Percentiles rank a stretch among this genome's conserved stretches.
These are phyloP conservation scores for Myxozyma udenii DNA, from an alignment of 805 yeast genomes.

Conservation along the genomic window DNA sequence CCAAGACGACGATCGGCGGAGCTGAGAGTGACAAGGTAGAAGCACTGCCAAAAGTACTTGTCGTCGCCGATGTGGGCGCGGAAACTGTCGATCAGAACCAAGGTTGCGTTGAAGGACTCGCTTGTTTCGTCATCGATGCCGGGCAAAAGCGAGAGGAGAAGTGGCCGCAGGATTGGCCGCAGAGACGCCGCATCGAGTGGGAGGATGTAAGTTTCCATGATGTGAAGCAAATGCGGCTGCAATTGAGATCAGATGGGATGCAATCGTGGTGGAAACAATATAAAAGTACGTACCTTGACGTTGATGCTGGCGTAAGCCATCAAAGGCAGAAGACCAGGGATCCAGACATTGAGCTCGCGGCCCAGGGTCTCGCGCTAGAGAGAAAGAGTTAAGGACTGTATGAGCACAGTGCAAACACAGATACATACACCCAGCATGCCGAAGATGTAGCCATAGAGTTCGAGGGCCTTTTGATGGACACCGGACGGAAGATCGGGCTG, in stretches of 20 bases:
- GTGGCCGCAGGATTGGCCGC: constrained; percentile 59
- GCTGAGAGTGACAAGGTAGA: constrained; percentile 70
- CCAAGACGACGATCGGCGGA: constrained; percentile 81
- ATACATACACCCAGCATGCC: constrained; percentile 39
- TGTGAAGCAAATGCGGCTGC: constrained; percentile 61
- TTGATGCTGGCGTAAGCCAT: constrained; percentile 85
- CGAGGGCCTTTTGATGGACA: constrained; percentile 85
- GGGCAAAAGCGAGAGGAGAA: constrained; percentile 71
- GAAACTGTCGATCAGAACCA: constrained; percentile 59
- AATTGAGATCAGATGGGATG: neutral
- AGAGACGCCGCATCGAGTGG: constrained; percentile 49
- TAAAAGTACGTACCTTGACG: constrained; percentile 48
- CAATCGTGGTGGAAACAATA: neutral
- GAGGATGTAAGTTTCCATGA: constrained; percentile 57
- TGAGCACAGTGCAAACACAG: neutral
- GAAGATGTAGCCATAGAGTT: constrained; percentile 70
- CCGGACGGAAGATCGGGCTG: constrained; percentile 87
- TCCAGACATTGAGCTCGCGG: constrained; percentile 65
- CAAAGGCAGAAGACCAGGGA: constrained; percentile 88
- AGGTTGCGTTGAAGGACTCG: constrained; percentile 65
- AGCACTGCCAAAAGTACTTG: constrained; percentile 79
- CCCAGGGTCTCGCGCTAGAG: constrained; percentile 44
- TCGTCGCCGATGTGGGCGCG: constrained; percentile 59
- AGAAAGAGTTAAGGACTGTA: neutral
- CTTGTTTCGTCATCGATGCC: constrained; percentile 91